Base-by-base conservation (phyloP, 768 basidiomycete species). In the Agrocybe pediades region DNA sequence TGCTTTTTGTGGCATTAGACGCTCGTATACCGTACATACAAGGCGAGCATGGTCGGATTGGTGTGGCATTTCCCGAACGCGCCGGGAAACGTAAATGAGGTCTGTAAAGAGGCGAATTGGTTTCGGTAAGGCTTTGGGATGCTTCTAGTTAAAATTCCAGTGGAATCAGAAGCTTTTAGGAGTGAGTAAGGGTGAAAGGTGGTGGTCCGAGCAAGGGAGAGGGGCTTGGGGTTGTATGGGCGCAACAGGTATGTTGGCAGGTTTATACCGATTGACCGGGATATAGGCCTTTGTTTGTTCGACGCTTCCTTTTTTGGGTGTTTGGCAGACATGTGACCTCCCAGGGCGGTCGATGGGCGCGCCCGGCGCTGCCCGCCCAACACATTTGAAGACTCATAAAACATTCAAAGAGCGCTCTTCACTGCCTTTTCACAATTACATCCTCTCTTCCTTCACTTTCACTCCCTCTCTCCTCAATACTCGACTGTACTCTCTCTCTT, bases 241-340 rank as follows among this genome's bases (percentile, higher is more conserved):
- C 68, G 64, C 65, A 59, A 57, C 65, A 64, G 64, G 59, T 60
- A 63, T 52, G 67, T 65, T 63, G 65, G 58, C 62, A 68, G 63
- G 71, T 70, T 70, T 75, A 69, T 72, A 61, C 72, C 70, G 70
- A 66, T 68, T 42, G 60, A 56, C 60, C 63, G 70, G 72, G 70
- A 65, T 71, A 68, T 71, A 59, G 53, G n/a, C 11, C 36, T 59
- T 58, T 65, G 55, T 64, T 61, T 61, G 53, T 40, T 49, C 19
- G 6, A 29, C 5, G 15, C n/a, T 53, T 49, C 53, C 51, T 33
- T 41, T 51, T 57, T 41, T 48, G 53, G 53, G 20, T 54, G 30
- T 55, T 62, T 62, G 48, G 46, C 27, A 23, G 39, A n/a, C 54
- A 57, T 24, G 45, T 59, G 59, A 60, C 62, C 51, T 21, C 15